Conservation (phyloP, 306 rosid genomes). For the Canavalia ensiformis region DNA sequence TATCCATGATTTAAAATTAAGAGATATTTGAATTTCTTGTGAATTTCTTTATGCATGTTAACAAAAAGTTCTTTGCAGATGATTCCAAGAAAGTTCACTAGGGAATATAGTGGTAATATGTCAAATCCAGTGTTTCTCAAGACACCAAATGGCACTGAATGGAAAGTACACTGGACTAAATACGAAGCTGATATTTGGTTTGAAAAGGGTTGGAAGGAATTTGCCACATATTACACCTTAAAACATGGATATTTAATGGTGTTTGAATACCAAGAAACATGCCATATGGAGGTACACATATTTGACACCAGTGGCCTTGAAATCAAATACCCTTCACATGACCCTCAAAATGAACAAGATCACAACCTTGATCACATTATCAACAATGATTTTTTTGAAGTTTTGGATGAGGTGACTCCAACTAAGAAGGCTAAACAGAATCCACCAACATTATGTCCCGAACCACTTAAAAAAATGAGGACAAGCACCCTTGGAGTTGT, state of each 20-base stretch:
- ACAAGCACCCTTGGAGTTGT: not conserved
- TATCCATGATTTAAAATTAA: too few species aligned
- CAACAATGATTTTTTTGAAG: not conserved
- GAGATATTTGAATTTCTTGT: not conserved
- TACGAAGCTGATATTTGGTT: constrained; percentile 26
- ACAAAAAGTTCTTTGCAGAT: constrained; percentile 17
- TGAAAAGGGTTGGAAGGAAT: constrained; percentile 37
- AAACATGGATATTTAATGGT: too few species aligned
- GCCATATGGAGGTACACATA: too few species aligned
- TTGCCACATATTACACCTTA: constrained; percentile 21
- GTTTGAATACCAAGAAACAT: too few species aligned
- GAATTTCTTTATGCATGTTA: not conserved
- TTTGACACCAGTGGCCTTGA: too few species aligned
- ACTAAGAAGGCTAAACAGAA: not conserved
- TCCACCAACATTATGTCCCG: constrained; percentile 1
- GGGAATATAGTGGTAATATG: constrained; percentile 28
- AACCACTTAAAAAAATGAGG: not conserved
- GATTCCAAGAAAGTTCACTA: constrained; percentile 34
- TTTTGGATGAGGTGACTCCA: constrained; percentile 2
- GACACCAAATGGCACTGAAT: constrained; percentile 43
- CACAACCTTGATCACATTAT: not conserved
- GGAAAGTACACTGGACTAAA: constrained; percentile 41
- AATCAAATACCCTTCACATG: too few species aligned
- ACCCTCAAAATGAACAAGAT: not conserved
- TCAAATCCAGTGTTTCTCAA: constrained; percentile 43